phyloP scores from a whole-genome alignment of 2,329 filamentous ascomycete species.

The Fusarium tupiense region DNA sequence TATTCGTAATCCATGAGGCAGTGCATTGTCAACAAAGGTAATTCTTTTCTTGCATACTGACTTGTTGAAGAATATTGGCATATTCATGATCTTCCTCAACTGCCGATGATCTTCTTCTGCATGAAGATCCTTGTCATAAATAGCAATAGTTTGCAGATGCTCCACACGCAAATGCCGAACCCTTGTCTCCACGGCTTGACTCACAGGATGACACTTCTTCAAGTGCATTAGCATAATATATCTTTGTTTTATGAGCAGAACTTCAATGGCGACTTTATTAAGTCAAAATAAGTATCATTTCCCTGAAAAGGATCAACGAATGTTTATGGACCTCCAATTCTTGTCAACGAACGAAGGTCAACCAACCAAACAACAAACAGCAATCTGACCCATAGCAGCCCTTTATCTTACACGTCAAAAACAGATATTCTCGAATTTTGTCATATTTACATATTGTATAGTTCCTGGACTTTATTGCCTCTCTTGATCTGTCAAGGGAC shows the following conservation, averaged over 20 bases:
- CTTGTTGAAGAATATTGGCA: background rate
- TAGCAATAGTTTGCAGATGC: background rate
- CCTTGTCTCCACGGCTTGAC: background rate
- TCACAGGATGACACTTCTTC: background rate
- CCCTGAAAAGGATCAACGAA: too few relatives aligned
- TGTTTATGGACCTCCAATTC: background rate
- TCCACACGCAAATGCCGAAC: background rate
- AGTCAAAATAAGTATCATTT: background rate
- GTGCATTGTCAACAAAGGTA: background rate
- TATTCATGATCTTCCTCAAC: background rate
- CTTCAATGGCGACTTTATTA: background rate
- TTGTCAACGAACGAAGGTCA: background rate
- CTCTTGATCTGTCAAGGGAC: background rate
- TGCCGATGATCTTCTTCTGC: slow-evolving; percentile 10
- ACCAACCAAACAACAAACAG: background rate
- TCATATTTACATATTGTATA: too few relatives aligned
- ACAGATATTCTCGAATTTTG: background rate
- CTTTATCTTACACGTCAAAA: background rate
- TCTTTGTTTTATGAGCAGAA: background rate
- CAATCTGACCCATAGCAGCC: too few relatives aligned
- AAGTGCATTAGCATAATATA: background rate
- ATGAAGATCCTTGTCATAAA: slow-evolving; percentile 6
- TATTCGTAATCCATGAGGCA: background rate
- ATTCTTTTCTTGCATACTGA: background rate
- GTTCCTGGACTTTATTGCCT: background rate